Conservation (phyloP, 75 land plant species). For the Cupressus sempervirens region DNA sequence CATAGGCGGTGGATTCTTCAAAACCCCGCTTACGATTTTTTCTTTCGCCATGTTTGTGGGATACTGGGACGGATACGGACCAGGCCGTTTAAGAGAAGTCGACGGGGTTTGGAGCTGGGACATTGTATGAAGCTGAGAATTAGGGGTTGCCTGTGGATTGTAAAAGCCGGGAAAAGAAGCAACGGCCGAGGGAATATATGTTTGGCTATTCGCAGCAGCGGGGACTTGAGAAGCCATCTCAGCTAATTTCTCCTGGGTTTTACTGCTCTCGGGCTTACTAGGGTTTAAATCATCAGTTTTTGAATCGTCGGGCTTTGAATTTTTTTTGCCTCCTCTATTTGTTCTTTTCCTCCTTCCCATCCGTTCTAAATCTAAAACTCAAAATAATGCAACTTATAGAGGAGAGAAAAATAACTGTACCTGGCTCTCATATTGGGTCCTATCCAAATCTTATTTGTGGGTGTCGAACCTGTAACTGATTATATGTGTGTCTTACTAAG, state of each 20-base stretch:
- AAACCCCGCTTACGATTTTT: not conserved
- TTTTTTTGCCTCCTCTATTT: not conserved
- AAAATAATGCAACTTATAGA: not conserved
- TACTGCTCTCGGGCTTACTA: not conserved
- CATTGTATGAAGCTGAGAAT: slow-evolving; percentile 18
- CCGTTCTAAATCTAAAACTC: not conserved
- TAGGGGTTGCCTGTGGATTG: not conserved
- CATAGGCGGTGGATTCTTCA: slow-evolving; percentile 9
- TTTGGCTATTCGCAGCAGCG: not conserved
- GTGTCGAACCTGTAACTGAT: not conserved
- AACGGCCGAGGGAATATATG: not conserved
- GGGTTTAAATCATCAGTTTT: not conserved
- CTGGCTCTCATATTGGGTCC: not conserved
- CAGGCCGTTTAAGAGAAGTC: not conserved
- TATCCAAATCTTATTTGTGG: not conserved
- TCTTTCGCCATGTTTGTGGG: not conserved
- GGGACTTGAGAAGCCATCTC: not conserved
- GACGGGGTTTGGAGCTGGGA: not conserved
- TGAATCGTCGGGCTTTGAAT: not conserved
- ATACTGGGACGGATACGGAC: not conserved
- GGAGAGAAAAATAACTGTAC: not conserved
- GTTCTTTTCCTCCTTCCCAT: not conserved
- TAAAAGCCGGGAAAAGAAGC: not conserved
- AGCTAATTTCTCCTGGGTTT: not conserved
- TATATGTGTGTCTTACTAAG: not conserved